phyloP scores from a whole-genome alignment of 352 stramenopile species.

The Globisporangium cylindrosporum region DNA sequence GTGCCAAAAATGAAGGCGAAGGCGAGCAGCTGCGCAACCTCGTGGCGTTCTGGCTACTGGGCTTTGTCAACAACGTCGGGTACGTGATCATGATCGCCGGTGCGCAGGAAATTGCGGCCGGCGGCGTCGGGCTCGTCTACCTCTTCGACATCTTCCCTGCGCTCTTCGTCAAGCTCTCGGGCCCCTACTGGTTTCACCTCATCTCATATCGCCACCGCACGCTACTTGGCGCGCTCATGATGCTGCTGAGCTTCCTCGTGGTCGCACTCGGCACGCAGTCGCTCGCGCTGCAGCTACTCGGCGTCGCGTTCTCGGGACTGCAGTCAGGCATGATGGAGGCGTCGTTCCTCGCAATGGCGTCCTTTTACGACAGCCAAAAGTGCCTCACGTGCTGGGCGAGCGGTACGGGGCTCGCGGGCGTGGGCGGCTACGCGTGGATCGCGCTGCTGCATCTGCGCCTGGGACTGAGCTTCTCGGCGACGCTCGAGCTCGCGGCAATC shows the following conservation, averaged over 20 bases:
- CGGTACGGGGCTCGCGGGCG: slow-evolving; percentile 90
- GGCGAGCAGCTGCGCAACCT: slow-evolving; percentile 59
- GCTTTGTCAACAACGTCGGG: slow-evolving; percentile 92
- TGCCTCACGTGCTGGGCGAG: slow-evolving; percentile 91
- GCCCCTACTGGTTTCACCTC: slow-evolving; percentile 93
- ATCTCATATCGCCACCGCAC: slow-evolving; percentile 88
- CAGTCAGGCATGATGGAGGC: slow-evolving; percentile 90
- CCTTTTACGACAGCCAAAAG: slow-evolving; percentile 71
- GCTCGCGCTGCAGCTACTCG: slow-evolving; percentile 78
- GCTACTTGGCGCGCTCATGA: slow-evolving; percentile 61
- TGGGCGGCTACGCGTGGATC: slow-evolving; percentile 90
- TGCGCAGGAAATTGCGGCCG: slow-evolving; percentile 90
- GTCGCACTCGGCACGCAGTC: slow-evolving; percentile 59
- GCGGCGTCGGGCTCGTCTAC: slow-evolving; percentile 91
- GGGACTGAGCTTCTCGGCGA: slow-evolving; percentile 63
- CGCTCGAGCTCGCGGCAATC: slow-evolving; percentile 43
- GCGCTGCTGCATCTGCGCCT: slow-evolving; percentile 68
- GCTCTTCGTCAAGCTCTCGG: slow-evolving; percentile 86
- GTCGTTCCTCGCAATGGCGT: slow-evolving; percentile 85
- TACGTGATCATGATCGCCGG: slow-evolving; percentile 95
- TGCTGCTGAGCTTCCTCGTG: slow-evolving; percentile 80
- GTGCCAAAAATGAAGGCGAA: neutral
- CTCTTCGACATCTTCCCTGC: slow-evolving; percentile 90
- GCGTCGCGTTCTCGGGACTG: slow-evolving; percentile 83
- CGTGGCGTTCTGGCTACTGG: slow-evolving; percentile 89